A percentile compares a stretch with the other conserved stretches of the same genome.
Evolutionary conservation across 2,329 filamentous ascomycete species (phyloP).

Genomic region (Dryadomyces quercus-mongolicae): DNA sequence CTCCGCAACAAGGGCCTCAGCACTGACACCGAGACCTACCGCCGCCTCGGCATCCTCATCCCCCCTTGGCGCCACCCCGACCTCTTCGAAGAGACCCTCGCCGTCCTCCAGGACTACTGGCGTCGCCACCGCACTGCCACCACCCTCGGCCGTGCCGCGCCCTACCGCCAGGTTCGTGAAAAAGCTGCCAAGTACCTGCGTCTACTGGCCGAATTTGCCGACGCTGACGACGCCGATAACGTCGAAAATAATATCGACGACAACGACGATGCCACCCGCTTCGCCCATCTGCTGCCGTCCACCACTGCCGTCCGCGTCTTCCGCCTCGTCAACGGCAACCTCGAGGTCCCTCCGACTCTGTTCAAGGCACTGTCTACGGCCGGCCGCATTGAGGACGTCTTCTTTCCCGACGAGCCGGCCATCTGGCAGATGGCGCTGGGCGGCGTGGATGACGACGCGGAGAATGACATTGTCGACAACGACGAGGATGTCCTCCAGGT

Average conservation of each 20-base stretch:
- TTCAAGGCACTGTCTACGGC: constrained; percentile 8
- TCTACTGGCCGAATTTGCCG: background rate
- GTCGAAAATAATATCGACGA: background rate
- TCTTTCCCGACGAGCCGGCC: constrained; percentile 8
- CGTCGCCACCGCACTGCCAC: constrained; percentile 1
- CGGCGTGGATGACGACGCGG: background rate
- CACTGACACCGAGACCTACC: constrained; percentile 9
- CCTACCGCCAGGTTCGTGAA: constrained; percentile 2
- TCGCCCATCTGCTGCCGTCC: constrained; percentile 2
- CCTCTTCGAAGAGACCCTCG: constrained; percentile 3
- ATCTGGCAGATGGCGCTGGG: background rate
- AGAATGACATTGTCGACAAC: too few species aligned
- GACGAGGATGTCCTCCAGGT: too few species aligned
- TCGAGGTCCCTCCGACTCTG: constrained; percentile 8
- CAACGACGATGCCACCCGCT: too few species aligned
- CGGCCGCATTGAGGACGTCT: constrained; percentile 8
- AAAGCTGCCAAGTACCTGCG: constrained; percentile 5
- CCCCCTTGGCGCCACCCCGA: constrained; percentile 3
- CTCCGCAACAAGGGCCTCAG: constrained; percentile 6
- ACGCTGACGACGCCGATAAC: background rate
- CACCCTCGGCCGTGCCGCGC: constrained; percentile 2
- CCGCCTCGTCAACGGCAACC: constrained; percentile 11
- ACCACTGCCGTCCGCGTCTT: constrained; percentile 5
- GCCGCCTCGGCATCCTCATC: constrained; percentile 8
- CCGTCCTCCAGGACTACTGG: constrained; percentile 7